Evolutionary conservation across 192 early-diverging fungal genomes (phyloP).

Genomic region (Bifiguratus adelaidae): DNA sequence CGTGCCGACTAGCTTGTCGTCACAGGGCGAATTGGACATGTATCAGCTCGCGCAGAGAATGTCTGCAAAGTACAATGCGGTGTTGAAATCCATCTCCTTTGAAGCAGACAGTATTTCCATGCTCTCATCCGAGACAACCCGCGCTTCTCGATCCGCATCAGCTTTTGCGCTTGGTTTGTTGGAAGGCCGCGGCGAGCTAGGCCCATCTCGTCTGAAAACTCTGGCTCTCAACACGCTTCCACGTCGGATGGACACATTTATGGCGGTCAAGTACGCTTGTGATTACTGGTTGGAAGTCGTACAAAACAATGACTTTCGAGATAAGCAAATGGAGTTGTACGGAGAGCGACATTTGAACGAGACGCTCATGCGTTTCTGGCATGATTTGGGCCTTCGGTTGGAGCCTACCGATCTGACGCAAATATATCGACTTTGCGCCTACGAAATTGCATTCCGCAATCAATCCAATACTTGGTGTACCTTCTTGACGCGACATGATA

Average conservation of each 20-base stretch:
- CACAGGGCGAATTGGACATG: not conserved
- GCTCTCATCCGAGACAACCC: not conserved
- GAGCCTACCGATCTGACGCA: not conserved
- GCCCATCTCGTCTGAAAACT: not conserved
- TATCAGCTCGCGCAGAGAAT: slow-evolving; percentile 2
- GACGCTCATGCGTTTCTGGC: not conserved
- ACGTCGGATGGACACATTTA: slow-evolving; percentile 1
- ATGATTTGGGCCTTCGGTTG: not conserved
- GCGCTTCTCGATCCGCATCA: slow-evolving; percentile 4
- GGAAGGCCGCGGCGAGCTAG: slow-evolving; percentile 1
- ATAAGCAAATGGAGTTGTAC: not conserved
- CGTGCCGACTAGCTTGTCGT: not conserved
- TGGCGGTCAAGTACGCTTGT: slow-evolving; percentile 2
- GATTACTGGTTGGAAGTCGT: slow-evolving; percentile 1
- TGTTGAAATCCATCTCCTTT: not conserved
- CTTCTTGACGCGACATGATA: not conserved
- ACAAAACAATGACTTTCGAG: not conserved
- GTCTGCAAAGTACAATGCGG: not conserved
- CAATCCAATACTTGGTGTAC: not conserved
- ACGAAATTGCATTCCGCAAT: not conserved
- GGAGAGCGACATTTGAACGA: not conserved
- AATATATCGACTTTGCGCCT: slow-evolving; percentile 4
- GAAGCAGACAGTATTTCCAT: slow-evolving; percentile 1
- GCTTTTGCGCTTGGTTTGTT: slow-evolving; percentile 6
- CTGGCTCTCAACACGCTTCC: not conserved